Percentiles rank a stretch among this genome's conserved stretches.
These are phyloP conservation scores for Phytopythium montanum DNA, from an alignment of 352 stramenopile genomes.

Conservation along the genomic window DNA sequence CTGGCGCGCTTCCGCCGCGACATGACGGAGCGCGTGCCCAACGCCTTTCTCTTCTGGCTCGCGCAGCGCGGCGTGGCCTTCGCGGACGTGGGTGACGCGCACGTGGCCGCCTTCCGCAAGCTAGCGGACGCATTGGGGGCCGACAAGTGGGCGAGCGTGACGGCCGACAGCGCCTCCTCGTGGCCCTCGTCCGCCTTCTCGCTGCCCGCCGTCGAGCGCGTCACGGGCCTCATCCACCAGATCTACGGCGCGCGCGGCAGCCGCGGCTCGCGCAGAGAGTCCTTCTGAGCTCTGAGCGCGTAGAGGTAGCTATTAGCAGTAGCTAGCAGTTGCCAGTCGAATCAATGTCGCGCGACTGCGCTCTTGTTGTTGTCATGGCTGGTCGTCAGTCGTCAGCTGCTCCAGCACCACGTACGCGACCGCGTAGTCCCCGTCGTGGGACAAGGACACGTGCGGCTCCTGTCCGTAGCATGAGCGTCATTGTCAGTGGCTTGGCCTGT, in stretches of 20 bases:
- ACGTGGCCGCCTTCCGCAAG: conserved; percentile 46
- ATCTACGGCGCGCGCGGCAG: conserved; percentile 59
- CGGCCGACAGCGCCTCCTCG: conserved; percentile 25
- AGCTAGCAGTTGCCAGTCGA: not conserved
- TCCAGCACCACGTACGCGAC: conserved; percentile 76
- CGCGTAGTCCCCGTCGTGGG: conserved; percentile 81
- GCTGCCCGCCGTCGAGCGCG: conserved; percentile 49
- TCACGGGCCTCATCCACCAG: conserved; percentile 53
- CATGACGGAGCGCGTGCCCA: conserved; percentile 56
- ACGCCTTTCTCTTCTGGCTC: conserved; percentile 79
- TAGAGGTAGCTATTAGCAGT: too few relatives aligned
- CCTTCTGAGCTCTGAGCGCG: conserved; percentile 31
- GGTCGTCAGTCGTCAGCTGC: conserved; percentile 18
- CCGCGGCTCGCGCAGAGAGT: conserved; percentile 40
- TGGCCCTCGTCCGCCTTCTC: conserved; percentile 41
- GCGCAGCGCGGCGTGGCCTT: conserved; percentile 30
- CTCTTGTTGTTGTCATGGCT: not conserved
- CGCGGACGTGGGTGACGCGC: conserved; percentile 21
- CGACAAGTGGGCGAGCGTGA: conserved; percentile 46
- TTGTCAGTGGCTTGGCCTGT: not conserved
- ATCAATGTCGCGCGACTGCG: not conserved
- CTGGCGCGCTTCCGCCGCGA: conserved; percentile 65
- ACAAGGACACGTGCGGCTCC: conserved; percentile 68
- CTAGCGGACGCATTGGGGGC: conserved; percentile 28
- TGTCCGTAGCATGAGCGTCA: conserved; percentile 10